A percentile compares a stretch with the other conserved stretches of the same genome.
phyloP scores from a whole-genome alignment of 345 rosid species.

The Rhizophora mangle region DNA sequence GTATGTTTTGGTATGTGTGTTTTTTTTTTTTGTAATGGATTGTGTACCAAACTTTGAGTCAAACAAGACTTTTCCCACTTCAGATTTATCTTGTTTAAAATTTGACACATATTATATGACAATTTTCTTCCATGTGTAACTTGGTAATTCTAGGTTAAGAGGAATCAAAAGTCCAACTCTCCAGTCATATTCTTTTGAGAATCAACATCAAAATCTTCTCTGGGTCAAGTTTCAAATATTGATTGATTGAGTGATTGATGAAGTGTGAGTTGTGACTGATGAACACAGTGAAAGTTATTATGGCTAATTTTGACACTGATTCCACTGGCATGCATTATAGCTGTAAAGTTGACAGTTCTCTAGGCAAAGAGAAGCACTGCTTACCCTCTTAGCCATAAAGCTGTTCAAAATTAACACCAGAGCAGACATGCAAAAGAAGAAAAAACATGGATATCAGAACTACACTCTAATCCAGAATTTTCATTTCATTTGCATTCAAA shows the following conservation, averaged over 20 bases:
- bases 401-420: neutral
- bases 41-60: too few species aligned
- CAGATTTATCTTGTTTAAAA: too few species aligned
- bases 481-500: slow-evolving; percentile 14
- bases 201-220: neutral
- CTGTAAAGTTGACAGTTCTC: slow-evolving; percentile 7
- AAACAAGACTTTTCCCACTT: too few species aligned
- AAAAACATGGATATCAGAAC: neutral
- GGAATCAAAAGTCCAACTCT: too few species aligned
- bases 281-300: slow-evolving; percentile 4
- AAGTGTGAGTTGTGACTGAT: neutral
- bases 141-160: too few species aligned
- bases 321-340: neutral
- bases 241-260: slow-evolving; percentile 16
- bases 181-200: neutral
- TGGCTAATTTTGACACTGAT: slow-evolving; percentile 18
- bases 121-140: too few species aligned
- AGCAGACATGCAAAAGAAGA: neutral
- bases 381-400: slow-evolving; percentile 1
- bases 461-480: neutral
- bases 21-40: too few species aligned
- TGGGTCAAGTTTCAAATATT: neutral
- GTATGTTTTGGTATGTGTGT: too few species aligned
- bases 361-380: neutral
- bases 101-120: too few species aligned